Conservation (phyloP, 2,329 filamentous ascomycete species). For the Diplodia intermedia region DNA sequence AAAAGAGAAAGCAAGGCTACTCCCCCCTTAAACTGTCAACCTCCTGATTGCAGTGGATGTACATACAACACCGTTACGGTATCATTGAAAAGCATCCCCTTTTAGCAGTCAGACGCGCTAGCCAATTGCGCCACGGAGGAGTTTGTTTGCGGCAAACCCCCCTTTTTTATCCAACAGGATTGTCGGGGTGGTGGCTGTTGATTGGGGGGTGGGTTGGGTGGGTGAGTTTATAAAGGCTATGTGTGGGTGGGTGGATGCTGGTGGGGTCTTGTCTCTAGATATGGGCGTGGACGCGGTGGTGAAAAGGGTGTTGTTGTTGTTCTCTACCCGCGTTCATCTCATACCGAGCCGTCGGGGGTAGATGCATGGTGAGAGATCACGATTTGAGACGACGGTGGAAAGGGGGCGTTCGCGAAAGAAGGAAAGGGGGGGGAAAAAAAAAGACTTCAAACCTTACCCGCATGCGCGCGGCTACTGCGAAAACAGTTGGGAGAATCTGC, state of each 20-base stretch:
- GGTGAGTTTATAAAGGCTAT: not conserved
- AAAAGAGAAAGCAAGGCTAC: not conserved
- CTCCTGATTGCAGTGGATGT: constrained; percentile 8
- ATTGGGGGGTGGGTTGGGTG: not conserved
- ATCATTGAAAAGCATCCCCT: no score
- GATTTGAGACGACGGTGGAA: no score
- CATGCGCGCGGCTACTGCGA: not conserved
- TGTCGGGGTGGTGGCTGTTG: not conserved
- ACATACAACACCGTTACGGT: no score
- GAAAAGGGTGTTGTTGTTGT: no score
- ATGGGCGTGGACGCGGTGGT: no score
- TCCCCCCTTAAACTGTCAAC: constrained; percentile 32
- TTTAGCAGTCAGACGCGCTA: constrained; percentile 67
- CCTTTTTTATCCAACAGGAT: not conserved
- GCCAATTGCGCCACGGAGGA: constrained; percentile 57
- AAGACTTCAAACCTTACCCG: no score
- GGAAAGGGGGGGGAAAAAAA: no score
- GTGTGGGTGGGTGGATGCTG: no score
- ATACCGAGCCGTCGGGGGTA: not conserved
- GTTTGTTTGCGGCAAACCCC: not conserved
- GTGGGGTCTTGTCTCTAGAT: no score
- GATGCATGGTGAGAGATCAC: not conserved
- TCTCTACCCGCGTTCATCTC: no score
- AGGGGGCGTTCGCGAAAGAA: no score
- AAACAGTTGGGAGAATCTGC: not conserved